A percentile compares a stretch with the other conserved stretches of the same genome.
These are phyloP conservation scores for Populus euphratica DNA, from an alignment of 345 rosid species.

Conservation along the genomic window DNA sequence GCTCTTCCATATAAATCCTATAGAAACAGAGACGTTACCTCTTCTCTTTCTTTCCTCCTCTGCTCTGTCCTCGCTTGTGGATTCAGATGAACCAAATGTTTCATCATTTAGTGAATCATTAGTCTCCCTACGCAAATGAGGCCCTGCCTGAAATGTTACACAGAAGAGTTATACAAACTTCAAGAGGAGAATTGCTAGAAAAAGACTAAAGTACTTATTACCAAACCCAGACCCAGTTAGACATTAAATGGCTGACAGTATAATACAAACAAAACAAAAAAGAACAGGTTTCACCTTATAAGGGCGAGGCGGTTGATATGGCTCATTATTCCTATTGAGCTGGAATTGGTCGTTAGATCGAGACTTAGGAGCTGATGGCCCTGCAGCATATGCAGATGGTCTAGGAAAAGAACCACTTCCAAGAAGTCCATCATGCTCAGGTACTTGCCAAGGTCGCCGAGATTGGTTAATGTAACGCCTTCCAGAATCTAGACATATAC, in stretches of 20 bases:
- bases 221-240: slow-evolving; percentile 1
- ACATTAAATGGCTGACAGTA: not conserved
- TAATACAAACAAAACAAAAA: slow-evolving; percentile 1
- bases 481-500: slow-evolving; percentile 51
- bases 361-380: slow-evolving; percentile 55
- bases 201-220: not conserved
- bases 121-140: slow-evolving; percentile 60
- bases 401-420: slow-evolving; percentile 94
- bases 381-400: slow-evolving; percentile 63
- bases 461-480: slow-evolving; percentile 63
- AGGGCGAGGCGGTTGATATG: slow-evolving; percentile 94
- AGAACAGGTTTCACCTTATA: slow-evolving; percentile 58
- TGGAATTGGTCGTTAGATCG: slow-evolving; percentile 64
- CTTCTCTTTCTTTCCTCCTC: slow-evolving; percentile 97
- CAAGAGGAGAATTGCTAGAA: not conserved
- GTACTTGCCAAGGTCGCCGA: slow-evolving; percentile 72
- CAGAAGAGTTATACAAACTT: not conserved
- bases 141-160: slow-evolving; percentile 56
- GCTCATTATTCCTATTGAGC: slow-evolving; percentile 65
- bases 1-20: slow-evolving; percentile 4
- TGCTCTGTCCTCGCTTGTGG: slow-evolving; percentile 73
- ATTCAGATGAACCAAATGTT: slow-evolving; percentile 89
- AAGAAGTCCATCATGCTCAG: slow-evolving; percentile 96
- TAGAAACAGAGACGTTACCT: slow-evolving; percentile 45
- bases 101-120: slow-evolving; percentile 79